Evolutionary conservation across 192 early-diverging fungal genomes (phyloP).

Genomic region (Backusella psychrophila): DNA sequence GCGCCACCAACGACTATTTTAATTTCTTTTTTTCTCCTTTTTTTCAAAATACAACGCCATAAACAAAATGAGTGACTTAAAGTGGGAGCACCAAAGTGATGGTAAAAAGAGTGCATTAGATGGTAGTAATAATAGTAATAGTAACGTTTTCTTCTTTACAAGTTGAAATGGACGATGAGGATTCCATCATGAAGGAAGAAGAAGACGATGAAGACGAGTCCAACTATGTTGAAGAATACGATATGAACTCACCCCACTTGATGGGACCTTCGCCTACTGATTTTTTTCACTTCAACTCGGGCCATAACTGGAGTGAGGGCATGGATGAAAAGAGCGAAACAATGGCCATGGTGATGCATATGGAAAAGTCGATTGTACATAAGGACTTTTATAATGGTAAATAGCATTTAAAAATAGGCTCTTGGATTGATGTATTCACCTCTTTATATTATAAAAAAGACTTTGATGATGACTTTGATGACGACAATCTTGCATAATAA

Average conservation of each 20-base stretch:
- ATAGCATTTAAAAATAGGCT: background rate
- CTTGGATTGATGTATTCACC: background rate
- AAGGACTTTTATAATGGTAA: constrained; percentile 2
- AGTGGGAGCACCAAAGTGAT: background rate
- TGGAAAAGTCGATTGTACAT: constrained; percentile 14
- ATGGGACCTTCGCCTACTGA: background rate
- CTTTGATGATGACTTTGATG: constrained; percentile 13
- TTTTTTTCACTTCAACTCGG: background rate
- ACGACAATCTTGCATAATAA: constrained; percentile 6
- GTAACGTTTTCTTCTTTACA: background rate
- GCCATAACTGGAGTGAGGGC: background rate
- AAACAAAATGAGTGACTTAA: background rate
- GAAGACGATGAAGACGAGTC: background rate
- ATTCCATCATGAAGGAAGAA: constrained; percentile 3
- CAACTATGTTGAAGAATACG: background rate
- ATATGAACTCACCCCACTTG: background rate
- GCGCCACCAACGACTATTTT: background rate
- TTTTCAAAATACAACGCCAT: background rate
- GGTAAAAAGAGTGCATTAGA: background rate
- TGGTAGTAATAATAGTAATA: too few species aligned
- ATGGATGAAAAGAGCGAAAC: constrained; percentile 3
- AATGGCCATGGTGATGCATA: background rate
- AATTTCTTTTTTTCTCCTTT: background rate
- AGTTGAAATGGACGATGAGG: constrained; percentile 11
- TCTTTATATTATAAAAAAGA: background rate